Evolutionary conservation across 352 stramenopile genomes (phyloP).

Genomic region (Phytophthora litchii): DNA sequence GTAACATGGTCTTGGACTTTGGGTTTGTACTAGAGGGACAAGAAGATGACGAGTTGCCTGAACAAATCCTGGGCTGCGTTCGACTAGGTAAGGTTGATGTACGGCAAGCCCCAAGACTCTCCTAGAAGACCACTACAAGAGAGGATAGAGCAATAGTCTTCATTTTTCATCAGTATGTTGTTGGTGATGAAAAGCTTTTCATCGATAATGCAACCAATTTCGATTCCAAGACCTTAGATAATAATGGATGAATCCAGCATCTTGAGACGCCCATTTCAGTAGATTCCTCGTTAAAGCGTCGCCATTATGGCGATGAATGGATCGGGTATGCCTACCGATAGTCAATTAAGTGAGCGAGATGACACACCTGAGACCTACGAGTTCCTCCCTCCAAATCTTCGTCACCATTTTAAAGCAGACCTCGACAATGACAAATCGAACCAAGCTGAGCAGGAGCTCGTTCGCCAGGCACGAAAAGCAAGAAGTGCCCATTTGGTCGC

Average conservation of each 20-base stretch:
- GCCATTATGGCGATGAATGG: slow-evolving; percentile 14
- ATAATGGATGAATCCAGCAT: too few relatives aligned
- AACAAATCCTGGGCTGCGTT: slow-evolving; percentile 80
- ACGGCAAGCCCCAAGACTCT: slow-evolving; percentile 45
- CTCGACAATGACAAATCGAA: slow-evolving; percentile 15
- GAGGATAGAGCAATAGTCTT: not conserved
- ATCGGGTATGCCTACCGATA: slow-evolving; percentile 1
- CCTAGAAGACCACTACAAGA: slow-evolving; percentile 22
- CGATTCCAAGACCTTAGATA: too few relatives aligned
- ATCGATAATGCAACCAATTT: too few relatives aligned
- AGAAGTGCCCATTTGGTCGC: slow-evolving; percentile 63
- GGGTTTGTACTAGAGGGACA: slow-evolving; percentile 83
- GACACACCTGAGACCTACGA: slow-evolving; percentile 30
- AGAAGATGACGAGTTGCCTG: slow-evolving; percentile 74
- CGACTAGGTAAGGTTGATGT: slow-evolving; percentile 82
- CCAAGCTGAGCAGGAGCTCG: slow-evolving; percentile 13
- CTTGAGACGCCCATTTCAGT: not conserved
- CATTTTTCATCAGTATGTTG: slow-evolving; percentile 1
- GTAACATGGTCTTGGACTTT: slow-evolving; percentile 87
- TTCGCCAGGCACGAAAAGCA: slow-evolving; percentile 46
- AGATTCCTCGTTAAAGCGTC: slow-evolving; percentile 12
- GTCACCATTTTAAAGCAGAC: slow-evolving; percentile 57
- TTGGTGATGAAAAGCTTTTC: too few relatives aligned
- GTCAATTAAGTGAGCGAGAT: slow-evolving; percentile 11
- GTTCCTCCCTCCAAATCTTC: slow-evolving; percentile 50